Base-by-base conservation (phyloP, 169 alveolate species). In the Plasmodium billcollinsi region DNA sequence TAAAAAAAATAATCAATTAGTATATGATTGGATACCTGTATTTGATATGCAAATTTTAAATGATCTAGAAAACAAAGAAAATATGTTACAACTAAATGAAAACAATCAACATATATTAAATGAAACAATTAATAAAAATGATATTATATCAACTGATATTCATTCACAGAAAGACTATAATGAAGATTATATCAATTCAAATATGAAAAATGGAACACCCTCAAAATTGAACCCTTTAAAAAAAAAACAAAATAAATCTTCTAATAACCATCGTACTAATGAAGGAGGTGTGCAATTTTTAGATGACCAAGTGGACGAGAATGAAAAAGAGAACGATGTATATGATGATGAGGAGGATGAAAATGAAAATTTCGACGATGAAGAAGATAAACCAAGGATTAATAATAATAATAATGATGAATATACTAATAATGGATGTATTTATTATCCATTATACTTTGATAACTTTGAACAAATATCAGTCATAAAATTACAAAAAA, bases 21-120 rank as follows among this genome's bases (percentile, higher is more conserved):
- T 86, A 11, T 86, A 86, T 54, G 92, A 86, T n/a, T 86, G 92
- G 92, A 88, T 86, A 14, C 92, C 92, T 12, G 70, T 86, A 61
- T 86, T 86, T 65, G 75, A 86, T 24, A 20, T 86, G 26, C 71
- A 72, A 52, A 73, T 71, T 65, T 54, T 86, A 18, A 71, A 86
- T 65, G 65, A 66, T 2, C 45, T 24, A 18, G n/a, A 43, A 26
- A 59, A 85, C 58, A 39, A 49, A 52, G 18, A 70, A 65, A 56
- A 14, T 56, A n/a, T 18, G 8, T 56, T 62, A 39, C 50, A 24
- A 21, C 33, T 33, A 47, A 8, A 49, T 47, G 58, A 45, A 14
- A 62, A 63, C 0, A 50, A 63, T 26, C 24, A 3, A 67, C 7
- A n/a, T 24, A 18, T 14, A 63, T 26, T 62, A 54, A 69, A 75